Conservation (phyloP, 768 basidiomycete species). For the Atractiella rhizophila region DNA sequence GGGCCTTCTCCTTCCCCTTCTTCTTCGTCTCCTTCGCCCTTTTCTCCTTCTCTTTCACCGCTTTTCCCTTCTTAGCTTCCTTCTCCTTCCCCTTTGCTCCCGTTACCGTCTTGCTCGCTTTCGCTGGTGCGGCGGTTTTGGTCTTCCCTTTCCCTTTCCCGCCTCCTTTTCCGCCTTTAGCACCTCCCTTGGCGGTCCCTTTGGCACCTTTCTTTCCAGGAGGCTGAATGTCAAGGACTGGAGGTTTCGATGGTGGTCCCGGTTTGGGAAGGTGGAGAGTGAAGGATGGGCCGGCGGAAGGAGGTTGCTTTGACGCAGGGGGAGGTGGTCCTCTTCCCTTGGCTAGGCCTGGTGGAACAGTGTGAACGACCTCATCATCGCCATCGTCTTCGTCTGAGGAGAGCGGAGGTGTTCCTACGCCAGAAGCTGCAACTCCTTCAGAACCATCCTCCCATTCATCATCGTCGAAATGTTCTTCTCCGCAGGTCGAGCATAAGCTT, state of each 20-base stretch:
- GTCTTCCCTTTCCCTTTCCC: slow-evolving; percentile 30
- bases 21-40: slow-evolving; percentile 12
- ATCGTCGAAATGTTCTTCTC: slow-evolving; percentile 4
- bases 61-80: slow-evolving; percentile 48
- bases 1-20: slow-evolving; percentile 13
- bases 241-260: background rate
- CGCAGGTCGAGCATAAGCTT: background rate
- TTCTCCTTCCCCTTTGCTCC: slow-evolving; percentile 21
- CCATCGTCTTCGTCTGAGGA: background rate
- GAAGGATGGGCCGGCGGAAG: background rate
- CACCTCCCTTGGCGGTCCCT: background rate
- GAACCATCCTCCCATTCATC: slow-evolving; percentile 3
- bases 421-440: background rate
- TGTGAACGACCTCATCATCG: slow-evolving; percentile 8
- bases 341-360: background rate
- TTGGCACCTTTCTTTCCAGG: slow-evolving; percentile 7
- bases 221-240: slow-evolving; percentile 1
- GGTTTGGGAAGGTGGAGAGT: background rate
- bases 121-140: slow-evolving; percentile 32
- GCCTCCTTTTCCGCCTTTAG: slow-evolving; percentile 9
- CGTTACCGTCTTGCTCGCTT: slow-evolving; percentile 41
- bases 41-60: slow-evolving; percentile 21
- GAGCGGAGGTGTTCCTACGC: background rate
- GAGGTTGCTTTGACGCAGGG: background rate
- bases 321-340: background rate